Evolutionary conservation across 495 filamentous ascomycete species (phyloP).

Genomic region (Penicillium simplicissimum): DNA sequence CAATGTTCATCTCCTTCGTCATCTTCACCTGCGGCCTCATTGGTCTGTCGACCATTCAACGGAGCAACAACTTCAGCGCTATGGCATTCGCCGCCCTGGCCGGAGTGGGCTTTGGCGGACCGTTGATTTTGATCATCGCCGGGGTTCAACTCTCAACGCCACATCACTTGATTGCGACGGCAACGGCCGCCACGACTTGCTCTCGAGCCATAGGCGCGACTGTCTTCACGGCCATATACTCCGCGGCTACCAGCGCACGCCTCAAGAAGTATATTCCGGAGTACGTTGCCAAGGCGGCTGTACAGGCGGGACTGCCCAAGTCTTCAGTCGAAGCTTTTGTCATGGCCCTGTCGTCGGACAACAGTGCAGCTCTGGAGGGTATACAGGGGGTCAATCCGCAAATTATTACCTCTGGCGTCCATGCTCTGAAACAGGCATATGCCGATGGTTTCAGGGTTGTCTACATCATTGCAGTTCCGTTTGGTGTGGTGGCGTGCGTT

Average conservation of each 20-base stretch:
- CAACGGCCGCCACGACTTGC: slow-evolving; percentile 13
- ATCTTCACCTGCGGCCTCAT: slow-evolving; percentile 12
- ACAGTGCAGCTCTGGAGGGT: background rate
- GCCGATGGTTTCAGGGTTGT: slow-evolving; percentile 14
- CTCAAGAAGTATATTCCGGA: slow-evolving; percentile 3
- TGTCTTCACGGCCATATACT: slow-evolving; percentile 13
- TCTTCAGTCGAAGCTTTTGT: slow-evolving; percentile 7
- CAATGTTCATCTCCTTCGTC: slow-evolving; percentile 7
- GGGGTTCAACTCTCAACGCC: slow-evolving; percentile 13
- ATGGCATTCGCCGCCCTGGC: slow-evolving; percentile 8
- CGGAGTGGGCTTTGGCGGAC: slow-evolving; percentile 7
- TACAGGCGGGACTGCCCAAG: slow-evolving; percentile 6
- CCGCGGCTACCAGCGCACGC: background rate
- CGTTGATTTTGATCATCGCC: slow-evolving; percentile 12
- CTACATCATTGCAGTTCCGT: slow-evolving; percentile 16
- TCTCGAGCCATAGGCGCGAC: slow-evolving; percentile 9
- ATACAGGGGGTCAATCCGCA: background rate
- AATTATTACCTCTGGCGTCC: background rate
- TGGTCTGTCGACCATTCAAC: slow-evolving; percentile 9
- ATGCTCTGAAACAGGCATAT: slow-evolving; percentile 11
- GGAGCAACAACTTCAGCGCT: background rate
- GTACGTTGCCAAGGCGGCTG: slow-evolving; percentile 6
- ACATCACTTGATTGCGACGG: slow-evolving; percentile 10
- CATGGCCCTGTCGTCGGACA: background rate
- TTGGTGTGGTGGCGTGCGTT: slow-evolving; percentile 13